Percentiles rank a stretch among this genome's conserved stretches.
Conservation (phyloP, 192 early-diverging fungal genomes). For the Umbelopsis vinacea region DNA sequence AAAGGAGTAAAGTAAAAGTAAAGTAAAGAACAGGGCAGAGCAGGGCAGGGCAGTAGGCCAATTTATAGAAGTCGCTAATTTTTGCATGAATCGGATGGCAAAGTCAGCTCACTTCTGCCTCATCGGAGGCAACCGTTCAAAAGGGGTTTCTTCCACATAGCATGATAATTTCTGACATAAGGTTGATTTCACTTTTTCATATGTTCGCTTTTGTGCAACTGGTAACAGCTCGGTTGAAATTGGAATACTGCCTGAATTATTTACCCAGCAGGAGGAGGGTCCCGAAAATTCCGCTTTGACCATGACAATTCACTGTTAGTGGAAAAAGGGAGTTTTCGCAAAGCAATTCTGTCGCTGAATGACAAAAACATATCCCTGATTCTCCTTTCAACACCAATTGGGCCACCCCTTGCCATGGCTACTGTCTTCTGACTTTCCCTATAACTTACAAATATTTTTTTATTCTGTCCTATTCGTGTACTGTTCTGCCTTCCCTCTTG, state of each 20-base stretch:
- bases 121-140: not conserved
- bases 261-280: too few relatives aligned
- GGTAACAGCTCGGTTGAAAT: too few relatives aligned
- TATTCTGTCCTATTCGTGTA: not conserved
- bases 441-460: not conserved
- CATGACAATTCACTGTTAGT: too few relatives aligned
- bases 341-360: not conserved
- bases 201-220: too few relatives aligned
- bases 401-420: slow-evolving; percentile 3
- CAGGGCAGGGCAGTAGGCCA: not conserved
- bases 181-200: too few relatives aligned
- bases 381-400: slow-evolving; percentile 3
- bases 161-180: too few relatives aligned
- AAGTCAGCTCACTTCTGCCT: not conserved
- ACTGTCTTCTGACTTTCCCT: slow-evolving; percentile 4
- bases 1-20: not conserved
- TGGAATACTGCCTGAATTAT: too few relatives aligned
- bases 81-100: not conserved
- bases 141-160: too few relatives aligned
- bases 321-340: not conserved
- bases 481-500: not conserved
- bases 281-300: too few relatives aligned
- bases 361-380: slow-evolving; percentile 6
- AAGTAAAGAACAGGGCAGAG: too few relatives aligned
- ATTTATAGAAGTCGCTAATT: not conserved